Conservation (phyloP, 208 protist genomes). For the Trypanosoma congolense region DNA sequence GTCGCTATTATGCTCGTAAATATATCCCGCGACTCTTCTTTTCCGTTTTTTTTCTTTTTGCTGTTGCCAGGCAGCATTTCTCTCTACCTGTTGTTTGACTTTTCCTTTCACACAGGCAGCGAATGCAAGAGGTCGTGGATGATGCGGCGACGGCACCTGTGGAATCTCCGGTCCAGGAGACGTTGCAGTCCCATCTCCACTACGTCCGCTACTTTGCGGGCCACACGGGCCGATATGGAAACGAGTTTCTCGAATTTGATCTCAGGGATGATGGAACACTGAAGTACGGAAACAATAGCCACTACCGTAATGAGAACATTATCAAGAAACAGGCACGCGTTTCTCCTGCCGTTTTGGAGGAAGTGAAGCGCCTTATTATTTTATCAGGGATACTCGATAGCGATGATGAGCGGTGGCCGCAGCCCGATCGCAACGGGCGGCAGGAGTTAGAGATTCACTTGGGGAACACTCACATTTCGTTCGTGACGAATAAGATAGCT, state of each 20-base stretch:
- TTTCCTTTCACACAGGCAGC: not conserved
- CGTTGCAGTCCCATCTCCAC: constrained; percentile 62
- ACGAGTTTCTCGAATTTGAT: constrained; percentile 87
- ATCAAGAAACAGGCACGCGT: constrained; percentile 83
- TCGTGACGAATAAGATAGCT: constrained; percentile 85
- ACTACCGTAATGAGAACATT: constrained; percentile 86
- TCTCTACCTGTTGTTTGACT: no score
- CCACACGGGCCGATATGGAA: constrained; percentile 84
- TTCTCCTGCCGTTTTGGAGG: constrained; percentile 64
- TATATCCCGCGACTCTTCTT: no score
- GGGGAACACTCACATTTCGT: constrained; percentile 82
- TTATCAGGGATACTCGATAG: constrained; percentile 56
- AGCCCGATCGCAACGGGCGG: constrained; percentile 78
- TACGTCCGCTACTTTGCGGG: constrained; percentile 85
- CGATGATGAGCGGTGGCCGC: constrained; percentile 79
- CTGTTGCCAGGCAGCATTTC: no score
- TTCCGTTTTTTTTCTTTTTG: no score
- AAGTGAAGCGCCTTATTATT: constrained; percentile 70
- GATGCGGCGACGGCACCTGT: not conserved
- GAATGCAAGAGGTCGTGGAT: constrained; percentile 2
- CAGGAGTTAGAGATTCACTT: constrained; percentile 86
- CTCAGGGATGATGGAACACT: constrained; percentile 72
- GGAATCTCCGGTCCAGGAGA: constrained; percentile 27
- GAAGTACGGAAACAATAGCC: constrained; percentile 86
- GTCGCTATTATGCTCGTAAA: no score